Conservation (phyloP, 345 rosid genomes). For the Balakata baccata region DNA sequence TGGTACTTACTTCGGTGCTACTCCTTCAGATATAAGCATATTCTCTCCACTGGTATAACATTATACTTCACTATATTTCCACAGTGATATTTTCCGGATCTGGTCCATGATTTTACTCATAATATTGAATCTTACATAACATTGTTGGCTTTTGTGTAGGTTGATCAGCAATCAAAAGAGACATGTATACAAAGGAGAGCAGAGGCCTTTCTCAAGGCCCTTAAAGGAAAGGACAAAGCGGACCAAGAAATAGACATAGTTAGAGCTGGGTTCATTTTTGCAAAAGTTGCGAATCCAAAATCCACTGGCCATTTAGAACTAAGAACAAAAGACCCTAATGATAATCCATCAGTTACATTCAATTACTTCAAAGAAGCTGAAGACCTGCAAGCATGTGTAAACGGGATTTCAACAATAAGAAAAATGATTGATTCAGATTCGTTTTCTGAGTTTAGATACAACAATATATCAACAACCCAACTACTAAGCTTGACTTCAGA, state of each 20-base stretch:
- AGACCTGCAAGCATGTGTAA: background rate
- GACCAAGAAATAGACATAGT: conserved; percentile 13
- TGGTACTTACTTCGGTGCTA: conserved; percentile 13
- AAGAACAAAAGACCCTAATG: background rate
- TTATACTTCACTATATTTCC: too few species aligned
- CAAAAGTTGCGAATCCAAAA: conserved; percentile 22
- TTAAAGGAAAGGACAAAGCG: conserved; percentile 23
- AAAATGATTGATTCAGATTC: background rate
- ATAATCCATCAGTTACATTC: too few species aligned
- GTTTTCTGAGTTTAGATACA: conserved; percentile 18
- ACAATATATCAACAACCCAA: background rate
- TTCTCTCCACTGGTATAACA: conserved; percentile 31
- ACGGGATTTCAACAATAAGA: too few species aligned
- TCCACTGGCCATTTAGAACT: conserved; percentile 27
- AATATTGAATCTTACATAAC: too few species aligned
- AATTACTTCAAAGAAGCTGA: background rate
- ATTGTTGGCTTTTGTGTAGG: conserved; percentile 8
- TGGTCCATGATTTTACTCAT: background rate
- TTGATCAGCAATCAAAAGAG: conserved; percentile 35
- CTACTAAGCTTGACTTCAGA: conserved; percentile 22
- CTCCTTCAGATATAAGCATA: conserved; percentile 26
- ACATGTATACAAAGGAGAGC: conserved; percentile 37
- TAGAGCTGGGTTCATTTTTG: conserved; percentile 25
- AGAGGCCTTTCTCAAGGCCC: conserved; percentile 31
- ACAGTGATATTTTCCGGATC: too few species aligned